Conservation (phyloP, 2,329 filamentous ascomycete species). For the Capronia coronata region DNA sequence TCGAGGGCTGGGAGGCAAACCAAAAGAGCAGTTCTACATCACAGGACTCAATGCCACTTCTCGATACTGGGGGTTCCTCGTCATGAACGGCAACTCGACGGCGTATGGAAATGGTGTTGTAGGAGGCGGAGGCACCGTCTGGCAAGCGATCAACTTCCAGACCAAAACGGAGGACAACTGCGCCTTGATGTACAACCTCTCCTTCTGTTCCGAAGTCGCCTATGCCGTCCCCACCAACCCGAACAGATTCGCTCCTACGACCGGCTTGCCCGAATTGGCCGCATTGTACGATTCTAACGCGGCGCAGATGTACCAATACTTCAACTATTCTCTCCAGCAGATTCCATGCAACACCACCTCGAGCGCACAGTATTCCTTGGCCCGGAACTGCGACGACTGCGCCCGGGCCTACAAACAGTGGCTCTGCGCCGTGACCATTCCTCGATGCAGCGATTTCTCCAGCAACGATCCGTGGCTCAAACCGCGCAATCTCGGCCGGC, state of each 20-base stretch:
- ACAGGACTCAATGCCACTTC: conserved; percentile 65
- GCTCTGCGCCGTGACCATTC: conserved; percentile 90
- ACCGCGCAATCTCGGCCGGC: conserved; percentile 63
- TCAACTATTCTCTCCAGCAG: conserved; percentile 74
- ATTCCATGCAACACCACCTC: conserved; percentile 73
- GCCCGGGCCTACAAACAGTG: conserved; percentile 78
- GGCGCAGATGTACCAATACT: conserved; percentile 62
- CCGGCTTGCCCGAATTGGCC: conserved; percentile 56
- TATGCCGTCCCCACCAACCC: conserved; percentile 85
- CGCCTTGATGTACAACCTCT: conserved; percentile 75
- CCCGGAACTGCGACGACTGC: conserved; percentile 69
- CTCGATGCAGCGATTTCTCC: conserved; percentile 80
- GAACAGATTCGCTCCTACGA: conserved; percentile 43
- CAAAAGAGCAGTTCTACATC: conserved; percentile 85
- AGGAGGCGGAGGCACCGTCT: conserved; percentile 71
- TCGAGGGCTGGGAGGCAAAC: conserved; percentile 58
- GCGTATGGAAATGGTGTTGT: conserved; percentile 49
- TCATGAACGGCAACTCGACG: conserved; percentile 53
- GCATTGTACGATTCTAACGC: conserved; percentile 74
- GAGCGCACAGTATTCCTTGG: conserved; percentile 74
- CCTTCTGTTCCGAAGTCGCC: conserved; percentile 80
- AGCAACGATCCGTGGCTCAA: conserved; percentile 52
- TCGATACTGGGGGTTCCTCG: conserved; percentile 66
- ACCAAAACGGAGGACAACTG: conserved; percentile 79
- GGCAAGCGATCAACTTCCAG: conserved; percentile 62